These are phyloP conservation scores for Pueraria montana DNA, from an alignment of 306 rosid species.

Conservation along the genomic window DNA sequence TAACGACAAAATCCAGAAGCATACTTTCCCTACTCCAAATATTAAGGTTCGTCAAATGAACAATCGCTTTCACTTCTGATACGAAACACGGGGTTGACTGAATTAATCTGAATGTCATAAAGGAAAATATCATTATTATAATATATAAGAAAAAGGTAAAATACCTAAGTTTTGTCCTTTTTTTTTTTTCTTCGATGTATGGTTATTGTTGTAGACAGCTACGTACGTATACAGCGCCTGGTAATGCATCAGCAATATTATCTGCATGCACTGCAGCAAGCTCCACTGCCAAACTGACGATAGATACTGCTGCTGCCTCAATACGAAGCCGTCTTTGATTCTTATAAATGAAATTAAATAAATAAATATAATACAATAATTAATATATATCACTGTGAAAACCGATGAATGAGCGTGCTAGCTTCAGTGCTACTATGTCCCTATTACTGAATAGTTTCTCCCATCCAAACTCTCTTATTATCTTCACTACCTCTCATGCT, in stretches of 20 bases:
- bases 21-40: slow-evolving; percentile 41
- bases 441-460: slow-evolving; percentile 24
- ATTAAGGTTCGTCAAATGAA: slow-evolving; percentile 65
- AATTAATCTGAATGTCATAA: slow-evolving; percentile 40
- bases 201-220: slow-evolving; percentile 38
- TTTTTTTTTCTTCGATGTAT: not conserved
- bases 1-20: slow-evolving; percentile 57
- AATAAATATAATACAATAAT: not conserved
- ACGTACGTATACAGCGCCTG: slow-evolving; percentile 33
- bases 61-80: slow-evolving; percentile 61
- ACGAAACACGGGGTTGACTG: slow-evolving; percentile 50
- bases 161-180: slow-evolving; percentile 30
- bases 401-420: slow-evolving; percentile 42
- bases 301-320: slow-evolving; percentile 6
- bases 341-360: too few species aligned
- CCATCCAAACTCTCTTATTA: not conserved
- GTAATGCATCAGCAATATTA: slow-evolving; percentile 38
- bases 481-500: too few species aligned
- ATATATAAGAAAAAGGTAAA: slow-evolving; percentile 1
- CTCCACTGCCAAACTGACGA: slow-evolving; percentile 34
- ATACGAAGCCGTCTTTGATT: slow-evolving; percentile 31
- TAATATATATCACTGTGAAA: not conserved
- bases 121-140: not conserved
- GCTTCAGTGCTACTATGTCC: slow-evolving; percentile 33
- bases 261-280: not conserved